Conservation (phyloP, 441 rosid genomes). For the Manihot esculenta region DNA sequence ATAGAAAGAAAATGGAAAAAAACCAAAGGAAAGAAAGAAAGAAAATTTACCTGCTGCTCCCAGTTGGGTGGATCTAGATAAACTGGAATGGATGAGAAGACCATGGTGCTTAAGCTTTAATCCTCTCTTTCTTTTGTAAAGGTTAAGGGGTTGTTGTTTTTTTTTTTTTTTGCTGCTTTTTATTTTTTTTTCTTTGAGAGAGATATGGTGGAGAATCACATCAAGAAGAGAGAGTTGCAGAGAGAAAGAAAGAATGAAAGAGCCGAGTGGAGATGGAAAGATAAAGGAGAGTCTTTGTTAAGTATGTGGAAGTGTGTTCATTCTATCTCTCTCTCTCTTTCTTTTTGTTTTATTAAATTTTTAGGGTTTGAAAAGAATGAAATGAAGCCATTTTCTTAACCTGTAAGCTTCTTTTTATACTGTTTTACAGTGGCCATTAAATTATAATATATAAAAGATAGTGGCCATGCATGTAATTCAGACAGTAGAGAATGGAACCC, state of each 20-base stretch:
- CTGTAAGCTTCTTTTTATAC: conserved; percentile 43
- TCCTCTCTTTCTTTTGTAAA: conserved; percentile 50
- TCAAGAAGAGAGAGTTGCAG: conserved; percentile 57
- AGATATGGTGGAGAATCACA: conserved; percentile 56
- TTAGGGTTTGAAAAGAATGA: conserved; percentile 34
- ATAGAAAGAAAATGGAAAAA: conserved; percentile 4
- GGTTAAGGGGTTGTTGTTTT: conserved; percentile 37
- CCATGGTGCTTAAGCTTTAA: conserved; percentile 65
- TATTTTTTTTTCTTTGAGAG: conserved; percentile 24
- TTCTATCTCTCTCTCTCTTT: conserved; percentile 22
- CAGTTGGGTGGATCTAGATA: conserved; percentile 93
- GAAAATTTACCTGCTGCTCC: conserved; percentile 61
- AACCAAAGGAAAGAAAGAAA: conserved; percentile 7
- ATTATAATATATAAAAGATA: conserved; percentile 1
- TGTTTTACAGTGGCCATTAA: conserved; percentile 30
- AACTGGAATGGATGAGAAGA: conserved; percentile 79
- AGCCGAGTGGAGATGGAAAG: conserved; percentile 30
- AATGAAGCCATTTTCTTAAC: conserved; percentile 31
- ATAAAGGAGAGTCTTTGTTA: conserved; percentile 29
- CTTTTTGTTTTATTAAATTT: conserved; percentile 54
- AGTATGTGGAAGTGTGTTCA: conserved; percentile 19
- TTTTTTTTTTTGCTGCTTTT: no score
- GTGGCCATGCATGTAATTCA: conserved; percentile 42
- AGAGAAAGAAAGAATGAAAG: conserved; percentile 23
- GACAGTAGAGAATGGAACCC: conserved; percentile 33